phyloP scores from a whole-genome alignment of 2,329 filamentous ascomycete species.

The Xylariaceae sp. region DNA sequence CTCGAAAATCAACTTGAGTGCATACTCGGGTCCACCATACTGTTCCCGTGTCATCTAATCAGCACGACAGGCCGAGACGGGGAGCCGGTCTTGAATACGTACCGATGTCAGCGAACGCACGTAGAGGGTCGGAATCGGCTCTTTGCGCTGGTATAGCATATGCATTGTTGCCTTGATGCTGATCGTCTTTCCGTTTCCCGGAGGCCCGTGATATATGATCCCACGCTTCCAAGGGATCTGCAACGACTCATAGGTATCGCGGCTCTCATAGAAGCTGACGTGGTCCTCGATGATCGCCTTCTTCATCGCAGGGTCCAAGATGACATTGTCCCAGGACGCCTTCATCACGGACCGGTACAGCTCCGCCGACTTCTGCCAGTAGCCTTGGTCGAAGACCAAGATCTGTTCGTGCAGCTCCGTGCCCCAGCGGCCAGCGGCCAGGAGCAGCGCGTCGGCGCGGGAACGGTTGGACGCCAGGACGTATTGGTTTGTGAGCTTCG shows the following conservation, averaged over 20 bases:
- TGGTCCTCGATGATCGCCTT: conserved; percentile 59
- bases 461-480: conserved; percentile 30
- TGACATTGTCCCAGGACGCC: conserved; percentile 61
- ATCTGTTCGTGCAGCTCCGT: conserved; percentile 58
- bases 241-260: conserved; percentile 54
- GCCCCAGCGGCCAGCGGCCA: conserved; percentile 50
- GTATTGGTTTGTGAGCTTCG: conserved; percentile 27
- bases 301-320: conserved; percentile 63
- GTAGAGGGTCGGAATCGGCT: conserved; percentile 56
- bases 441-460: conserved; percentile 46
- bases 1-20: conserved; percentile 49
- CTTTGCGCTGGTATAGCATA: conserved; percentile 48
- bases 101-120: conserved; percentile 46
- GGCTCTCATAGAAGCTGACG: conserved; percentile 57
- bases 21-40: conserved; percentile 52
- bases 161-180: conserved; percentile 69
- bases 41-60: conserved; percentile 20
- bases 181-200: conserved; percentile 65
- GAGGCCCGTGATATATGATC: conserved; percentile 63
- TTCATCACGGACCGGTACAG: conserved; percentile 54
- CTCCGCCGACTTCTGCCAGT: conserved; percentile 59
- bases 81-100: conserved; percentile 13
- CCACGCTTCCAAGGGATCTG: conserved; percentile 69
- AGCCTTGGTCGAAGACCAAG: conserved; percentile 61
- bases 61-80: background rate